Evolutionary conservation across 805 yeast species (phyloP).

Genomic region (Kluyveromyces siamensis): DNA sequence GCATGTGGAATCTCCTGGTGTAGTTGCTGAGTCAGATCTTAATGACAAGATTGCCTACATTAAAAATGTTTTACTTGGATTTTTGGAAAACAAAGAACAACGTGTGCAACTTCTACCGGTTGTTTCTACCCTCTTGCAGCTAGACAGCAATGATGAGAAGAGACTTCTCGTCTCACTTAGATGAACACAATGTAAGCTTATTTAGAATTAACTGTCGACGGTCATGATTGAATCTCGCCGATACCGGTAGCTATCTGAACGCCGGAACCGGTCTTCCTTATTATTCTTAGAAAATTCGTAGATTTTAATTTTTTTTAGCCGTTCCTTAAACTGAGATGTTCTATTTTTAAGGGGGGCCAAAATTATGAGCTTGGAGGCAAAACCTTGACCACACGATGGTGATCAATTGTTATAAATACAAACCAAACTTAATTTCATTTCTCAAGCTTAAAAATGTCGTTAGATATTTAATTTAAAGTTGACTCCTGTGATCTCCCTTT

Average conservation of each 20-base stretch:
- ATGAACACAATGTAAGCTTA: slow-evolving; percentile 6
- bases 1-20: not conserved
- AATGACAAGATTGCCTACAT: slow-evolving; percentile 61
- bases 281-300: not conserved
- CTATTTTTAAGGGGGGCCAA: no score
- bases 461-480: no score
- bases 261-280: not conserved
- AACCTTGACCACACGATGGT: no score
- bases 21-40: slow-evolving; percentile 16
- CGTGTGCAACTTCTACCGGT: slow-evolving; percentile 80
- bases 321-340: no score
- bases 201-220: not conserved
- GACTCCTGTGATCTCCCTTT: no score
- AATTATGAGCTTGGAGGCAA: no score
- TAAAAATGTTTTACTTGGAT: slow-evolving; percentile 85
- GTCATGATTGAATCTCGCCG: not conserved
- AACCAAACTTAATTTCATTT: no score
- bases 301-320: not conserved
- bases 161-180: slow-evolving; percentile 49
- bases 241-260: not conserved
- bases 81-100: slow-evolving; percentile 88
- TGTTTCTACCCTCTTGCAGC: slow-evolving; percentile 59
- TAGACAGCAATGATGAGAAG: slow-evolving; percentile 64
- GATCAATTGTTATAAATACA: no score
- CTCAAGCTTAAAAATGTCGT: no score